Conservation (phyloP, 345 rosid genomes). For the Hirschfeldia incana region DNA sequence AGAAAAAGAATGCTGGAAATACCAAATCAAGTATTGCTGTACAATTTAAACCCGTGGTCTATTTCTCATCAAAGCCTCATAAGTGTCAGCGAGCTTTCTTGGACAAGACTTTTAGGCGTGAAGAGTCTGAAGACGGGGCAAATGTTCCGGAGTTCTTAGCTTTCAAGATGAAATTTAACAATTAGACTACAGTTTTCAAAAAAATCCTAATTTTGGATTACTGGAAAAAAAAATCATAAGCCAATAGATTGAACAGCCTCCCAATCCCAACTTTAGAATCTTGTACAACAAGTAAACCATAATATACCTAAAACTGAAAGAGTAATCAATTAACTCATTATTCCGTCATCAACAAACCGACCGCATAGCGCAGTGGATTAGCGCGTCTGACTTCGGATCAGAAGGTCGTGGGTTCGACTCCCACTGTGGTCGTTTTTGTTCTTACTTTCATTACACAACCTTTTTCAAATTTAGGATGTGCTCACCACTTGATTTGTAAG, state of each 20-base stretch:
- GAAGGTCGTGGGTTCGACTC: conserved; percentile 97
- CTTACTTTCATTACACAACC: too few relatives aligned
- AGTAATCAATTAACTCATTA: neutral
- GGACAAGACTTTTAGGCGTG: neutral
- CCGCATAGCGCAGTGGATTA: conserved; percentile 99
- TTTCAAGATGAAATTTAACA: neutral
- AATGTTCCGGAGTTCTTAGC: neutral
- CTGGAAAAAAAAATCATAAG: neutral
- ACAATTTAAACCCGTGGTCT: too few relatives aligned
- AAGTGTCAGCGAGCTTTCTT: neutral
- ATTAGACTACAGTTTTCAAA: neutral
- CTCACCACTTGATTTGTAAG: too few relatives aligned
- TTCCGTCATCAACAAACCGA: neutral
- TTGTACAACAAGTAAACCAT: neutral
- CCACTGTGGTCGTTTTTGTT: conserved; percentile 31
- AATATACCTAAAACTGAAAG: neutral
- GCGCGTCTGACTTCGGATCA: conserved; percentile 99
- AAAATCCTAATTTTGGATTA: neutral
- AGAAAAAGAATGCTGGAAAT: too few relatives aligned
- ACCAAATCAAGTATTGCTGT: too few relatives aligned
- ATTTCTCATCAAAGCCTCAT: too few relatives aligned
- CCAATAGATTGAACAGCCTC: neutral
- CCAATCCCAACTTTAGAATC: neutral
- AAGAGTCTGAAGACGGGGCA: neutral
- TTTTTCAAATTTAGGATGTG: too few relatives aligned